These are phyloP conservation scores for Marasmius sp. DNA, from an alignment of 1,284 basidiomycete species.

Conservation along the genomic window DNA sequence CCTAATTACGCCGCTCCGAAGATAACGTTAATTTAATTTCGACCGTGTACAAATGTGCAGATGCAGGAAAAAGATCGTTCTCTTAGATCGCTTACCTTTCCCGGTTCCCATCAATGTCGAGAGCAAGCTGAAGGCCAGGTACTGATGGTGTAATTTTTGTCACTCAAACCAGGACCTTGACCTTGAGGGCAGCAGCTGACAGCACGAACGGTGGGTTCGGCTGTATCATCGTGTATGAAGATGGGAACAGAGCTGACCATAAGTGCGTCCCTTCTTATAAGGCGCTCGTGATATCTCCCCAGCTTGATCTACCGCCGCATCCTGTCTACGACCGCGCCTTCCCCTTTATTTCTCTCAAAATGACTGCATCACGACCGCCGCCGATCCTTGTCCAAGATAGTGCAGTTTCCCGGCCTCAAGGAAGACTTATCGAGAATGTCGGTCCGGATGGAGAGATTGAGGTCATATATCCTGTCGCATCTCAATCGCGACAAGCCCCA, in stretches of 20 bases:
- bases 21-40: not conserved
- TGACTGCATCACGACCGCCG: not conserved
- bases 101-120: not conserved
- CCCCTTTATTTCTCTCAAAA: not conserved
- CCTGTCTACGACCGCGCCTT: not conserved
- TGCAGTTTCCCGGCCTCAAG: not conserved
- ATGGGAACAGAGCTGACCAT: too few relatives aligned
- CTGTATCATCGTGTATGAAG: not conserved
- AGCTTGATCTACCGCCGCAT: not conserved
- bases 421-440: not conserved
- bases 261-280: not conserved
- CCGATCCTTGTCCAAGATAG: not conserved
- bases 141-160: not conserved
- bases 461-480: not conserved
- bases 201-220: not conserved
- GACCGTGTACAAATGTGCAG: not conserved
- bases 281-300: not conserved
- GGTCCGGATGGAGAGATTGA: not conserved
- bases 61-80: not conserved
- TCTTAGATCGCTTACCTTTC: conserved; percentile 1
- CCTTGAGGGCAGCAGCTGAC: not conserved
- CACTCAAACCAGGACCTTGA: not conserved
- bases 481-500: not conserved
- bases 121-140: not conserved
- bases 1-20: not conserved